Conservation (phyloP, 257 asterid species). For the Pogostemon cablin region DNA sequence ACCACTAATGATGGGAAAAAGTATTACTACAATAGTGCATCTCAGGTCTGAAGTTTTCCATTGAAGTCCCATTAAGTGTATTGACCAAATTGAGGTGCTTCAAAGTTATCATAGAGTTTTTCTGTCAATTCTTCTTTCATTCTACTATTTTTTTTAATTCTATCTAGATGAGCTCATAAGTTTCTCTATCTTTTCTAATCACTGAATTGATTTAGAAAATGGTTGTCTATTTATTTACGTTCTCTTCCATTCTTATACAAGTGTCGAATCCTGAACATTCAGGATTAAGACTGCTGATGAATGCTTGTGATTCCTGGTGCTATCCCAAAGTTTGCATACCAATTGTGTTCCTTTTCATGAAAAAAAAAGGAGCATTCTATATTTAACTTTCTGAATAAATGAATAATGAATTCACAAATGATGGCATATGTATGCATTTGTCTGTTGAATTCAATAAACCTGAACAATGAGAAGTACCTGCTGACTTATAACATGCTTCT, state of each 20-base stretch:
- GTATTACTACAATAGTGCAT: slow-evolving; percentile 74
- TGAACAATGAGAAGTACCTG: too few species aligned
- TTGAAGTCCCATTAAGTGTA: neutral
- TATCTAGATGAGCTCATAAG: slow-evolving; percentile 8
- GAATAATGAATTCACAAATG: too few species aligned
- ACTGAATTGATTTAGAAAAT: neutral
- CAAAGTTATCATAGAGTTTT: neutral
- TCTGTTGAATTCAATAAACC: too few species aligned
- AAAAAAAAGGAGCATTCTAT: too few species aligned
- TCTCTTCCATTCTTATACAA: neutral
- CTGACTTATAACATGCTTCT: too few species aligned
- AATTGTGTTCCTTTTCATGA: too few species aligned
- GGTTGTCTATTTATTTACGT: neutral
- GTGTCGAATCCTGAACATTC: slow-evolving; percentile 7
- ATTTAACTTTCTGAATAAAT: too few species aligned
- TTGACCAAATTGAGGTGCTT: neutral
- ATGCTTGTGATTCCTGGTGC: neutral
- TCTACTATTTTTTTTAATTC: slow-evolving; percentile 13
- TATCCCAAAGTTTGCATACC: too few species aligned
- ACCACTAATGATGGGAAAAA: slow-evolving; percentile 85
- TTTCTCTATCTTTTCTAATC: neutral
- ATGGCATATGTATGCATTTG: too few species aligned
- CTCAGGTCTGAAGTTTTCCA: slow-evolving; percentile 55
- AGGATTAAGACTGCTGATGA: neutral
- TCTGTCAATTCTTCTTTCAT: neutral